These are phyloP conservation scores for Misopates orontium DNA, from an alignment of 257 asterid species.

Conservation along the genomic window DNA sequence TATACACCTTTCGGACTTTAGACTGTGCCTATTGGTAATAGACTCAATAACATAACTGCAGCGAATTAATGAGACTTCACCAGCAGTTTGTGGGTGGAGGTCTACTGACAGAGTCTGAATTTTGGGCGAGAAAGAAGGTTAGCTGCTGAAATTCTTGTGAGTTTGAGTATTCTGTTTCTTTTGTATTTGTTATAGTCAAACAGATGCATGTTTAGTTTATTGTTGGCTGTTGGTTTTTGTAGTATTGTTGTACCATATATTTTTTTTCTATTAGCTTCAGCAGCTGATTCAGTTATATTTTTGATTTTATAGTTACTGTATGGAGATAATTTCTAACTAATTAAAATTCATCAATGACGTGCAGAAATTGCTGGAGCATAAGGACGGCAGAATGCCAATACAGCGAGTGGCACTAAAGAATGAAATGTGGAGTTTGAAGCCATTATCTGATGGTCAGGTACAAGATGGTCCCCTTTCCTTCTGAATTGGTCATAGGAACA, in stretches of 20 bases:
- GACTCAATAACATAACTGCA: conserved; percentile 60
- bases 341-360: conserved; percentile 38
- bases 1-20: conserved; percentile 10
- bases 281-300: conserved; percentile 1
- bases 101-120: conserved; percentile 83
- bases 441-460: conserved; percentile 97
- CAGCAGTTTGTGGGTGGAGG: conserved; percentile 83
- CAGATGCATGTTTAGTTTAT: conserved; percentile 1
- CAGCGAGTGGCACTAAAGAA: conserved; percentile 85
- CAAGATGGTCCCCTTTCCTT: conserved; percentile 8
- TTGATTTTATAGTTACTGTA: conserved; percentile 11
- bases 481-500: neutral
- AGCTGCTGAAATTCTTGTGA: too few relatives aligned
- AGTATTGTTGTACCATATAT: conserved; percentile 11
- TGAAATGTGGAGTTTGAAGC: conserved; percentile 89
- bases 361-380: conserved; percentile 91
- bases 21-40: conserved; percentile 27
- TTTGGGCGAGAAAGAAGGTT: conserved; percentile 98
- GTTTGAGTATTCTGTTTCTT: too few relatives aligned
- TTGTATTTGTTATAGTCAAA: too few relatives aligned
- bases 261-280: conserved; percentile 3
- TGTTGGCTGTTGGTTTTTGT: conserved; percentile 19
- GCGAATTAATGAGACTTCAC: conserved; percentile 88
- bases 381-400: conserved; percentile 60
- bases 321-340: conserved; percentile 16